Conservation (phyloP, 1,284 basidiomycete genomes). For the Hymenochaete sp. region DNA sequence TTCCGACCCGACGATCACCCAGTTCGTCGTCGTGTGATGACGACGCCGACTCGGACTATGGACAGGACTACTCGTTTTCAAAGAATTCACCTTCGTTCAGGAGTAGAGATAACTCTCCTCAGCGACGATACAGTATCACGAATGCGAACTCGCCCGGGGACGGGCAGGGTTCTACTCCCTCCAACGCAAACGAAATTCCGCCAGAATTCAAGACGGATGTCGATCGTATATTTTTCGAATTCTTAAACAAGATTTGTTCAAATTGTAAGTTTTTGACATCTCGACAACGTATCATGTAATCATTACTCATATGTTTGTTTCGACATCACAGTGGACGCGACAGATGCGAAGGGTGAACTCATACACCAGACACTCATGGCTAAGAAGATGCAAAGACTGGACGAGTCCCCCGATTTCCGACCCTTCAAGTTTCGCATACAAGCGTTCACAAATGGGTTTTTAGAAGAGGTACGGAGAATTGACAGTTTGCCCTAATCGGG, state of each 20-base stretch:
- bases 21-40: constrained; percentile 31
- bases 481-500: constrained; percentile 9
- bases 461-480: constrained; percentile 70
- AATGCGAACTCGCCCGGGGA: constrained; percentile 7
- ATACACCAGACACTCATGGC: constrained; percentile 99
- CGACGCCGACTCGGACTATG: constrained; percentile 32
- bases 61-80: constrained; percentile 22
- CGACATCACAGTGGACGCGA: constrained; percentile 71
- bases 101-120: constrained; percentile 13
- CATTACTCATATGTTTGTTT: constrained; percentile 3
- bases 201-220: constrained; percentile 76
- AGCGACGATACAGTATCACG: constrained; percentile 6
- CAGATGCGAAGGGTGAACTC: constrained; percentile 90
- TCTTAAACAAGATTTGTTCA: constrained; percentile 83
- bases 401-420: constrained; percentile 93
- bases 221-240: constrained; percentile 88
- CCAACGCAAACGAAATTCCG: constrained; percentile 59
- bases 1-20: constrained; percentile 19
- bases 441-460: constrained; percentile 95
- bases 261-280: constrained; percentile 56
- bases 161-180: constrained; percentile 27
- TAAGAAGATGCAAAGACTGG: constrained; percentile 93
- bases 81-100: constrained; percentile 22
- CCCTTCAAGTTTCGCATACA: constrained; percentile 99
- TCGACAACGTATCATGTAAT: constrained; percentile 7